Conservation (phyloP, 2,329 filamentous ascomycete genomes). For the Colletotrichum eremochloae region DNA sequence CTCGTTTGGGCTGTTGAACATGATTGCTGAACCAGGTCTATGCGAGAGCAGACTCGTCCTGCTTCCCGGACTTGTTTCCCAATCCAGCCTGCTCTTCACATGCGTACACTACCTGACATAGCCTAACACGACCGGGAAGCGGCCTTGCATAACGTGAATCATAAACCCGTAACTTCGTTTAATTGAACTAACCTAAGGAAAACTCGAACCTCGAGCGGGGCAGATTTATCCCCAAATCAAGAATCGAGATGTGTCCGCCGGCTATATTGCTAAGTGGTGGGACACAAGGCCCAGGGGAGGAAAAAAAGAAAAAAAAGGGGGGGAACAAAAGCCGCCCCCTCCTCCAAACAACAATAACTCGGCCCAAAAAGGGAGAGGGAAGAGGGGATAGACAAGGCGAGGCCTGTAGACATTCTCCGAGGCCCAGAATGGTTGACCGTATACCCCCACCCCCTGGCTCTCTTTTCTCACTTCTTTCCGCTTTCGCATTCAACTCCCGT, state of each 20-base stretch:
- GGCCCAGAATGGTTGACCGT: background rate
- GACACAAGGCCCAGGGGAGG: background rate
- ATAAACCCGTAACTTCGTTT: slow-evolving; percentile 1
- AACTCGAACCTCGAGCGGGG: background rate
- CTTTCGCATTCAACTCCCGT: slow-evolving; percentile 1
- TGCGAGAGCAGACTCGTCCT: background rate
- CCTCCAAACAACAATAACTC: background rate
- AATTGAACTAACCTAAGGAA: slow-evolving; percentile 6
- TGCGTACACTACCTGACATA: background rate
- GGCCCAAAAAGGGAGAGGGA: background rate
- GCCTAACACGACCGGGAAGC: too few relatives aligned
- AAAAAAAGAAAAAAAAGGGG: too few relatives aligned
- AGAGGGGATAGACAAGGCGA: background rate
- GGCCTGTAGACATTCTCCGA: slow-evolving; percentile 7
- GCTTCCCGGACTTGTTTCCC: too few relatives aligned
- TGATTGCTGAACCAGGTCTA: background rate
- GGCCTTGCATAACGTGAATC: background rate
- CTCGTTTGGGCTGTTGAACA: background rate
- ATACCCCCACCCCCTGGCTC: slow-evolving; percentile 7
- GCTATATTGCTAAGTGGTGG: background rate
- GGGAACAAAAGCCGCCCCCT: background rate
- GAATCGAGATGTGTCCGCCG: slow-evolving; percentile 3
- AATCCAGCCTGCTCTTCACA: background rate
- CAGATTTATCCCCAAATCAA: background rate
- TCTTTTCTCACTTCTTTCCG: background rate